phyloP scores from a whole-genome alignment of 441 rosid species.

The California macrophylla region DNA sequence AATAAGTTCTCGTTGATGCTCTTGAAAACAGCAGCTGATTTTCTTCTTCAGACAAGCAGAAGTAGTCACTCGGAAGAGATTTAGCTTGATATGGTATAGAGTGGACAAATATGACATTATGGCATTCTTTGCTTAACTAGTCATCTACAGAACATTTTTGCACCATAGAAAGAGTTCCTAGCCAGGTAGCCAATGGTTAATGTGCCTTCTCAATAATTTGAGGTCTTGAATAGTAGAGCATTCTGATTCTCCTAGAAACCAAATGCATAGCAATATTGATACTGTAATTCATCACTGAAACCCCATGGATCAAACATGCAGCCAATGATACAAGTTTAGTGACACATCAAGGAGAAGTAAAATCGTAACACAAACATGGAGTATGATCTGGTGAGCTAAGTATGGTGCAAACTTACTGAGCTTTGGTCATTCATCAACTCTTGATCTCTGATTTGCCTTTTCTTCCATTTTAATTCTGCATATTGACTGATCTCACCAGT shows the following conservation, averaged over 20 bases:
- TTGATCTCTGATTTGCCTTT: constrained; percentile 12
- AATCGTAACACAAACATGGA: background rate
- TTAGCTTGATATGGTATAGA: background rate
- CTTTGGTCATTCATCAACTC: constrained; percentile 8
- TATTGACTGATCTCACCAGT: constrained; percentile 27
- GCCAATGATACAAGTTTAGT: background rate
- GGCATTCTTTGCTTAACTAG: background rate
- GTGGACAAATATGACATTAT: background rate
- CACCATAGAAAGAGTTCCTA: background rate
- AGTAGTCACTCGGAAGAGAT: background rate
- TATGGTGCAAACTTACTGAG: constrained; percentile 18
- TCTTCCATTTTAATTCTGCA: constrained; percentile 22
- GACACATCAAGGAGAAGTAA: background rate
- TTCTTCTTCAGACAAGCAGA: background rate
- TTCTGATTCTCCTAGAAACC: background rate
- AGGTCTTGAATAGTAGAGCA: too few species aligned
- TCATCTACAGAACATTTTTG: background rate
- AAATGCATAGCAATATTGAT: background rate
- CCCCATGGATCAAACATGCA: background rate
- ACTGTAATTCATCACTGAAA: background rate
- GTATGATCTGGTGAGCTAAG: constrained; percentile 7
- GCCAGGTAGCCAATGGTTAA: background rate
- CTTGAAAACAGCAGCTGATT: background rate
- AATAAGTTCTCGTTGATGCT: background rate
- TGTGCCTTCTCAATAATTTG: too few species aligned